A percentile compares a stretch with the other conserved stretches of the same genome.
These are phyloP conservation scores for Gaultheria prostrata DNA, from an alignment of 148 eudicot genomes.

Conservation along the genomic window DNA sequence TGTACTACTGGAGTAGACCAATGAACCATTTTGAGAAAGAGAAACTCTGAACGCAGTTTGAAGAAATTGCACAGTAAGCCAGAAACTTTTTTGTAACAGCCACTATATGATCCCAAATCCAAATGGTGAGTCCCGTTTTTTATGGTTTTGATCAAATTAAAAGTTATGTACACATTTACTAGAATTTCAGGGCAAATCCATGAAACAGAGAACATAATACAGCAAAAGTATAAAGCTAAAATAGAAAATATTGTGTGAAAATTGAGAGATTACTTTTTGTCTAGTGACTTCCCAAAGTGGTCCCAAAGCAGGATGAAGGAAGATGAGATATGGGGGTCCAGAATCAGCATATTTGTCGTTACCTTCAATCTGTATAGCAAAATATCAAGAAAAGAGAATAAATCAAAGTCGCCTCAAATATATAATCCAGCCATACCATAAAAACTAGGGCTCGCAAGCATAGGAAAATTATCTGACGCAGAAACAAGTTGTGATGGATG, in stretches of 20 bases:
- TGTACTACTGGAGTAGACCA: neutral
- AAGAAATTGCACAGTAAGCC: neutral
- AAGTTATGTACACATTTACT: neutral
- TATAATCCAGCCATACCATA: neutral
- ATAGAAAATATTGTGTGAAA: neutral
- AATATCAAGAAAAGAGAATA: constrained; percentile 12
- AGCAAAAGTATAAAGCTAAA: neutral
- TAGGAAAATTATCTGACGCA: neutral
- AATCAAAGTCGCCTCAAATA: constrained; percentile 10
- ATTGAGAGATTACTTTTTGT: constrained; percentile 59
- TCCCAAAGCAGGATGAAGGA: constrained; percentile 97
- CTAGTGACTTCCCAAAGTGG: constrained; percentile 93
- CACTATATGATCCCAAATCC: neutral
- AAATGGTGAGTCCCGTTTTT: neutral
- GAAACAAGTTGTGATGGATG: neutral
- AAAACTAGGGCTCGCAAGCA: neutral
- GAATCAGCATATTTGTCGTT: constrained; percentile 69
- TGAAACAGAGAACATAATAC: neutral
- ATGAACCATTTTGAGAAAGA: neutral
- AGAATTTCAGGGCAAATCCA: constrained; percentile 1
- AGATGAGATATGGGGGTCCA: constrained; percentile 86
- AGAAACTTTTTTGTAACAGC: neutral
- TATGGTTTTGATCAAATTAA: neutral
- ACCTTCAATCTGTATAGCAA: constrained; percentile 56
- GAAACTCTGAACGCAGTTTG: neutral